These are phyloP conservation scores for Biscogniauxia sp. DNA, from an alignment of 2,329 filamentous ascomycete genomes.

Conservation along the genomic window DNA sequence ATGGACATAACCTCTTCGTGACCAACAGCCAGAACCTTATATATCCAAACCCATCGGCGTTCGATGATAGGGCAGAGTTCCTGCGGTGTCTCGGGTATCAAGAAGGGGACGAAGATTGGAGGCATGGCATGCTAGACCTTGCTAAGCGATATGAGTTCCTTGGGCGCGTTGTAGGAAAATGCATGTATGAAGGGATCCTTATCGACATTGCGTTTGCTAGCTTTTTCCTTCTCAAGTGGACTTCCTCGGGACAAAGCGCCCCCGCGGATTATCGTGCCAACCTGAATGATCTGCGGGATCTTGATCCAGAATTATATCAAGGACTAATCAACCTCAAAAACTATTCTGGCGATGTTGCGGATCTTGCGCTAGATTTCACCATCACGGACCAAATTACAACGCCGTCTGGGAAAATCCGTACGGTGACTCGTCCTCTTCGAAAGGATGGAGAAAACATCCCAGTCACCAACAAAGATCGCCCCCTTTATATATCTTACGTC, in stretches of 20 bases:
- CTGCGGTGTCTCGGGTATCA: constrained; percentile 50
- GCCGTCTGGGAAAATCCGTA: constrained; percentile 49
- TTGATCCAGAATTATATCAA: constrained; percentile 88
- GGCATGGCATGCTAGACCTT: constrained; percentile 55
- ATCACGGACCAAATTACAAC: constrained; percentile 67
- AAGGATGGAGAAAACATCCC: constrained; percentile 70
- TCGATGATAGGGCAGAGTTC: constrained; percentile 65
- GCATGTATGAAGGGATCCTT: constrained; percentile 93
- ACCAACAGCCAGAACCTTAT: constrained; percentile 83
- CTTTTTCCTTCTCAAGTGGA: constrained; percentile 97
- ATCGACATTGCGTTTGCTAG: constrained; percentile 90
- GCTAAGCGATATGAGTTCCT: constrained; percentile 84
- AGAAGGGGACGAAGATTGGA: constrained; percentile 57
- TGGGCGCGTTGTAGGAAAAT: constrained; percentile 91
- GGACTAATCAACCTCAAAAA: constrained; percentile 83
- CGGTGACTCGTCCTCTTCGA: constrained; percentile 72
- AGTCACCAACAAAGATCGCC: constrained; percentile 89
- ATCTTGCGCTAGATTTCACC: constrained; percentile 84
- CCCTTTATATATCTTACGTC: constrained; percentile 92
- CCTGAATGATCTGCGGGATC: constrained; percentile 87
- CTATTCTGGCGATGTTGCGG: constrained; percentile 74
- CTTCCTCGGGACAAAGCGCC: constrained; percentile 62
- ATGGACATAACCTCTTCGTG: constrained; percentile 65
- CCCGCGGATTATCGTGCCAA: constrained; percentile 77
- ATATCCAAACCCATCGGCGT: constrained; percentile 79